phyloP scores from a whole-genome alignment of 768 basidiomycete genomes.

The Agrocybe praecox region DNA sequence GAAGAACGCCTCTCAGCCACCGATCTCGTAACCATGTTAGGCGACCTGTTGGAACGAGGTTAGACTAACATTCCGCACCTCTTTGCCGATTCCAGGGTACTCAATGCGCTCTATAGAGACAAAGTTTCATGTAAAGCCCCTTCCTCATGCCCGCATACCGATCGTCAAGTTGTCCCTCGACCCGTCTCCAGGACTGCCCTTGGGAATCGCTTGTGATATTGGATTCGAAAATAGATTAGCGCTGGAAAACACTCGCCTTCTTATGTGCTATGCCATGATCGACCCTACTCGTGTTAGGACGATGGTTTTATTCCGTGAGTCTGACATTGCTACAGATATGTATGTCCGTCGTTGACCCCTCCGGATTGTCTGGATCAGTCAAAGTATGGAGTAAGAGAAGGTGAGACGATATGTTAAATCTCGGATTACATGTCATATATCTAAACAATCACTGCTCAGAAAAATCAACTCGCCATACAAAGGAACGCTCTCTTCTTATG shows the following conservation, averaged over 20 bases:
- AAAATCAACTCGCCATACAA: slow-evolving; percentile 99
- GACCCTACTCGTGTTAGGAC: slow-evolving; percentile 94
- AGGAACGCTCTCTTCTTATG: slow-evolving; percentile 95
- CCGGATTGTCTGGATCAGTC: slow-evolving; percentile 49
- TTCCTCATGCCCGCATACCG: slow-evolving; percentile 96
- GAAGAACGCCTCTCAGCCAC: slow-evolving; percentile 76
- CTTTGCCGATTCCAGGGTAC: slow-evolving; percentile 3
- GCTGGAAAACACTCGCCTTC: slow-evolving; percentile 92
- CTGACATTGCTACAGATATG: neutral
- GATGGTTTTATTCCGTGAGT: slow-evolving; percentile 94
- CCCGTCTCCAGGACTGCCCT: slow-evolving; percentile 77
- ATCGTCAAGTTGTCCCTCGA: slow-evolving; percentile 96
- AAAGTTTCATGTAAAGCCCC: slow-evolving; percentile 93
- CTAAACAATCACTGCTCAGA: slow-evolving; percentile 36
- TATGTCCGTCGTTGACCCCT: slow-evolving; percentile 16
- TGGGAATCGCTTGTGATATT: slow-evolving; percentile 96
- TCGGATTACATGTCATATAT: neutral
- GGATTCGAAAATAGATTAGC: slow-evolving; percentile 98
- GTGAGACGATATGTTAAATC: slow-evolving; percentile 35
- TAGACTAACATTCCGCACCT: slow-evolving; percentile 23
- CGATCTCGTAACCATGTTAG: slow-evolving; percentile 93
- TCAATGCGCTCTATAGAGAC: slow-evolving; percentile 61
- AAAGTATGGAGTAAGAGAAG: slow-evolving; percentile 99
- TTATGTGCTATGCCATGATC: slow-evolving; percentile 97
- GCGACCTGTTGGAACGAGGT: slow-evolving; percentile 93